Conservation (phyloP, 2,329 filamentous ascomycete genomes). For the Calonectria leucothoes region DNA sequence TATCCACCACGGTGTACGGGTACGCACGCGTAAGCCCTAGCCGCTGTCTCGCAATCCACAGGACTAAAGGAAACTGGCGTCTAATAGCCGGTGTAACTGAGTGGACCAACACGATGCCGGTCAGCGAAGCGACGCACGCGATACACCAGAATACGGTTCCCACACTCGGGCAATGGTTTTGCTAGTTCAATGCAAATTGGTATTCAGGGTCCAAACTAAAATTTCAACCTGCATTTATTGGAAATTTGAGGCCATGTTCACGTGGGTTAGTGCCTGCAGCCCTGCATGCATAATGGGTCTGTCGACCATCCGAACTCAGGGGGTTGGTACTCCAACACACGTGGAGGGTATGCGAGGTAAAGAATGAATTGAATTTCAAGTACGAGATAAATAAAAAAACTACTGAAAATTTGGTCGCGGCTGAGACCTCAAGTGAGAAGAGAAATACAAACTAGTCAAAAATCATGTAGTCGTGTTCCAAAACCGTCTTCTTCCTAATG, state of each 20-base stretch:
- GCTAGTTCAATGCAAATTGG: background rate
- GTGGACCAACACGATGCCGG: background rate
- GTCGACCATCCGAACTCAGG: background rate
- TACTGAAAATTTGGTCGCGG: background rate
- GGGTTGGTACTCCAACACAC: background rate
- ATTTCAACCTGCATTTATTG: background rate
- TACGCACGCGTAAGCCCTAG: background rate
- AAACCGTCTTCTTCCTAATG: background rate
- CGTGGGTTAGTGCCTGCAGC: background rate
- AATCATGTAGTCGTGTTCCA: background rate
- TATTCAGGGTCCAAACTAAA: background rate
- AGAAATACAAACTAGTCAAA: background rate
- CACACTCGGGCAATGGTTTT: too few relatives aligned
- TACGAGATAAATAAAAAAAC: background rate
- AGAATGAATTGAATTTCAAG: background rate
- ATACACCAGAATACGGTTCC: too few relatives aligned
- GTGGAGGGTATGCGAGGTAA: too few relatives aligned
- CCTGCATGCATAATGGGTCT: background rate
- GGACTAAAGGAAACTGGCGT: background rate
- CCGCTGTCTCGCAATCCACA: background rate
- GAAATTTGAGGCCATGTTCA: background rate
- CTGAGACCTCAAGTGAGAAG: background rate
- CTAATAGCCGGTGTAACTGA: background rate
- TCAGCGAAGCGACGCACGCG: background rate
- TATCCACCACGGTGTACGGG: background rate